These are phyloP conservation scores for Aspergillus pseudotamarii DNA, from an alignment of 2,329 filamentous ascomycete species.

Conservation along the genomic window DNA sequence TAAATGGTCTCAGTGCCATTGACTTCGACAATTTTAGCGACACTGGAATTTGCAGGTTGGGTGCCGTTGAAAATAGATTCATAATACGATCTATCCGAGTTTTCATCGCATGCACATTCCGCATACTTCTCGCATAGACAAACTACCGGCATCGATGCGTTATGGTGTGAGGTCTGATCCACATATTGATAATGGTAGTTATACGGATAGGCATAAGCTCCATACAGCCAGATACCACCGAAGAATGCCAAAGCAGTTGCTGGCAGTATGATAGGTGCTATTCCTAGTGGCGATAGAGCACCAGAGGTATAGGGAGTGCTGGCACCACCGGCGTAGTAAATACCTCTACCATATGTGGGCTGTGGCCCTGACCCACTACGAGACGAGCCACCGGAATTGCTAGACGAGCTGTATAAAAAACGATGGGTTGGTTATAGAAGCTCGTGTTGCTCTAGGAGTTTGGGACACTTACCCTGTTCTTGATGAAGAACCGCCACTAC, in stretches of 20 bases:
- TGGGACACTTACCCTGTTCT: constrained; percentile 22
- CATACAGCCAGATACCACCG: constrained; percentile 59
- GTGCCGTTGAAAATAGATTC: constrained; percentile 47
- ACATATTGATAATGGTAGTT: constrained; percentile 50
- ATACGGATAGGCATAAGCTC: constrained; percentile 60
- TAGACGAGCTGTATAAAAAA: constrained; percentile 20
- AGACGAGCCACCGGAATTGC: constrained; percentile 36
- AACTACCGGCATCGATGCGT: constrained; percentile 55
- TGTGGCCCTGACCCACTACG: constrained; percentile 43
- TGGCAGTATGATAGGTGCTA: constrained; percentile 54
- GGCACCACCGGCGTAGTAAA: constrained; percentile 60
- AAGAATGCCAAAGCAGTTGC: constrained; percentile 51
- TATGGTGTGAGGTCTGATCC: constrained; percentile 48
- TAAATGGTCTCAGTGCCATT: constrained; percentile 50
- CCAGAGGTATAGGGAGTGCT: constrained; percentile 54
- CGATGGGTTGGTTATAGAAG: not conserved
- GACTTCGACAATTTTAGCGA: constrained; percentile 41
- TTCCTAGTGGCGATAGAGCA: constrained; percentile 48
- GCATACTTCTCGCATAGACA: constrained; percentile 60
- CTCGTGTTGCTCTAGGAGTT: not conserved
- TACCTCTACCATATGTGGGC: constrained; percentile 53
- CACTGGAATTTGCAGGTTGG: constrained; percentile 41
- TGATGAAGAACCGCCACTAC: constrained; percentile 22
- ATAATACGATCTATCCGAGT: constrained; percentile 47
- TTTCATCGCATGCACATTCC: constrained; percentile 61